phyloP scores from a whole-genome alignment of 495 filamentous ascomycete genomes.

The Hypoxylon intermedium region DNA sequence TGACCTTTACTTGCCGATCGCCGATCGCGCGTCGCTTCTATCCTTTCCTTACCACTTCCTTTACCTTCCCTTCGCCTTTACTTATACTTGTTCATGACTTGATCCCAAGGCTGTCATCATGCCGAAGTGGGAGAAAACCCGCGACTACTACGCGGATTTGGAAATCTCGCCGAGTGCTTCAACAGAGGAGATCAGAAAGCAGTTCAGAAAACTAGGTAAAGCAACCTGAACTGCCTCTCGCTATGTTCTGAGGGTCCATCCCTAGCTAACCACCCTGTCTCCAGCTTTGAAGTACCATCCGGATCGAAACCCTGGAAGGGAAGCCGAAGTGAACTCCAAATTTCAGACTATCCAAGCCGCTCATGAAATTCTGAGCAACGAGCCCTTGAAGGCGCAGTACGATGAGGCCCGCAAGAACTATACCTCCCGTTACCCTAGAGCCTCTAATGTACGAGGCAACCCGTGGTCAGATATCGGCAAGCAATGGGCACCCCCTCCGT shows the following conservation, averaged over 20 bases:
- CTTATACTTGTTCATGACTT: background rate
- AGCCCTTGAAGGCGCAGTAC: conserved; percentile 71
- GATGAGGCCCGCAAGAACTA: conserved; percentile 68
- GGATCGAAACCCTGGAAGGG: conserved; percentile 85
- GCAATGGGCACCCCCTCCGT: conserved; percentile 56
- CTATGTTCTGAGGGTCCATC: background rate
- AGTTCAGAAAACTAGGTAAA: conserved; percentile 83
- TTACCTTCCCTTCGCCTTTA: too few relatives aligned
- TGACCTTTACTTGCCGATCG: too few relatives aligned
- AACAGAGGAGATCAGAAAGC: conserved; percentile 77
- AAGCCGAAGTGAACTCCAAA: conserved; percentile 76
- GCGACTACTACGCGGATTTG: conserved; percentile 88
- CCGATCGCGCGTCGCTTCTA: too few relatives aligned
- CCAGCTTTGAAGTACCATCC: conserved; percentile 85
- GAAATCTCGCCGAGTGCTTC: conserved; percentile 69
- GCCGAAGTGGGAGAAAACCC: conserved; percentile 74
- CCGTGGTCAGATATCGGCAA: conserved; percentile 57
- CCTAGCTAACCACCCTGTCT: conserved; percentile 5
- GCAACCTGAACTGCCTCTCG: background rate
- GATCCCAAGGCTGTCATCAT: conserved; percentile 54
- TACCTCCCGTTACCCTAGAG: conserved; percentile 44
- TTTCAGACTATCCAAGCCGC: conserved; percentile 88
- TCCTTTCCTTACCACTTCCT: too few relatives aligned
- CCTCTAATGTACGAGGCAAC: conserved; percentile 59
- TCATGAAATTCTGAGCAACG: conserved; percentile 80